phyloP scores from a whole-genome alignment of 495 filamentous ascomycete genomes.

The Aspergillus egyptiacus region DNA sequence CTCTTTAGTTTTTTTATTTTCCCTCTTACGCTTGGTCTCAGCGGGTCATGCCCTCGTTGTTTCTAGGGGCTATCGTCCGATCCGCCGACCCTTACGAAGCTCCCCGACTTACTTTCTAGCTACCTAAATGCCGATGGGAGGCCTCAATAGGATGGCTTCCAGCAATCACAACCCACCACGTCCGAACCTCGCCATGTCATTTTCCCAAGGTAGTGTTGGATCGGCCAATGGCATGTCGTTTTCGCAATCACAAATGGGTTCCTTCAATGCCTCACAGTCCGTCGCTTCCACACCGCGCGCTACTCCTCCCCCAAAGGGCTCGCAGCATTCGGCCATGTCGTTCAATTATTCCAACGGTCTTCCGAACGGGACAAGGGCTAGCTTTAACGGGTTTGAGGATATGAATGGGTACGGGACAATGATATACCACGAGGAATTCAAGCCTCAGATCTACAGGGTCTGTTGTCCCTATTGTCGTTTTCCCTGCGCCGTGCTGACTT shows the following conservation, averaged over 20 bases:
- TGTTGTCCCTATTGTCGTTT: constrained; percentile 15
- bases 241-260: constrained; percentile 44
- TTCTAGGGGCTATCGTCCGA: background rate
- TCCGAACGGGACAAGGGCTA: constrained; percentile 26
- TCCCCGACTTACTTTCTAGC: constrained; percentile 11
- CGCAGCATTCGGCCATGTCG: constrained; percentile 39
- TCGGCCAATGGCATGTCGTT: constrained; percentile 36
- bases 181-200: constrained; percentile 40
- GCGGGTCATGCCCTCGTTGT: constrained; percentile 13
- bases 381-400: constrained; percentile 42
- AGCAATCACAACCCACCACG: constrained; percentile 34
- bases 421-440: constrained; percentile 49
- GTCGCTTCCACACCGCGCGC: constrained; percentile 49
- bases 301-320: constrained; percentile 44
- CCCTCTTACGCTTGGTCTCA: constrained; percentile 1
- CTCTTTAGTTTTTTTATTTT: too few species aligned
- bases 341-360: constrained; percentile 40
- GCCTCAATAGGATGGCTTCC: constrained; percentile 35
- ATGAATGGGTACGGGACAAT: constrained; percentile 44
- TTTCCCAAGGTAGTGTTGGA: constrained; percentile 39
- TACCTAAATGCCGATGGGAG: constrained; percentile 10
- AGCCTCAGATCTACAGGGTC: constrained; percentile 75
- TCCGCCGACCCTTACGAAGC: constrained; percentile 10
- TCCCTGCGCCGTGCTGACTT: constrained; percentile 9
- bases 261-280: constrained; percentile 48